These are phyloP conservation scores for Cladophialophora chaetospira DNA, from an alignment of 2,329 filamentous ascomycete genomes.

Conservation along the genomic window DNA sequence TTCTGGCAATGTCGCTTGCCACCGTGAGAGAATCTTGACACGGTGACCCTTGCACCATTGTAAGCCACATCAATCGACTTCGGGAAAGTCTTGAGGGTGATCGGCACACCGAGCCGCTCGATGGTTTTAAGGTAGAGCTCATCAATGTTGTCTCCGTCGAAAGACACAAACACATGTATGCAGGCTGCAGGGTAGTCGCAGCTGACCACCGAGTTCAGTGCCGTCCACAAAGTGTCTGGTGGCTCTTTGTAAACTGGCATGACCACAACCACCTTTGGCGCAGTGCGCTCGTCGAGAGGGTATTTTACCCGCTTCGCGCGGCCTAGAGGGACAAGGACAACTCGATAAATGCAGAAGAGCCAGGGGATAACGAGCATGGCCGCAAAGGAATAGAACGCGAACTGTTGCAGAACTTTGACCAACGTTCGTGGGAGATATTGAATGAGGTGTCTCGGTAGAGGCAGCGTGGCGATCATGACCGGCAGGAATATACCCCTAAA, in stretches of 20 bases:
- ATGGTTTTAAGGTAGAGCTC: constrained; percentile 87
- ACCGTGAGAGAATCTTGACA: constrained; percentile 89
- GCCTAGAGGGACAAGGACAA: constrained; percentile 84
- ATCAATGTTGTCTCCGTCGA: constrained; percentile 86
- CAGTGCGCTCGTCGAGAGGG: constrained; percentile 78
- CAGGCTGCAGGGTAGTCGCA: constrained; percentile 92
- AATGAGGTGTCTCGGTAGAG: constrained; percentile 72
- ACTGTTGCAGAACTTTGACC: constrained; percentile 80
- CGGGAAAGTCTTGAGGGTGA: constrained; percentile 76
- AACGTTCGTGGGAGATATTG: constrained; percentile 70
- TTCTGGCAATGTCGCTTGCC: constrained; percentile 95
- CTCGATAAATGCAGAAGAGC: constrained; percentile 89
- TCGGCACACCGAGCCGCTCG: constrained; percentile 77
- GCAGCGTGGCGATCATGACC: constrained; percentile 90
- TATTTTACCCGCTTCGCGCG: constrained; percentile 79
- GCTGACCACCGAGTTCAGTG: constrained; percentile 86
- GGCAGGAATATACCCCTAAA: constrained; percentile 79
- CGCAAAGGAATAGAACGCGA: constrained; percentile 92
- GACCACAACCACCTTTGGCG: constrained; percentile 91
- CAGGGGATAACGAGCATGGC: constrained; percentile 83
- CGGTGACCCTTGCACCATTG: constrained; percentile 77
- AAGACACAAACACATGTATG: constrained; percentile 92
- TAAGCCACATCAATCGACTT: constrained; percentile 89
- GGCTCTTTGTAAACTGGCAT: constrained; percentile 98
- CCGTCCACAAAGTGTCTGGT: constrained; percentile 78